A percentile compares a stretch with the other conserved stretches of the same genome.
These are phyloP conservation scores for Typha latifolia DNA, from an alignment of 176 grass and related monocot genomes.

Conservation along the genomic window DNA sequence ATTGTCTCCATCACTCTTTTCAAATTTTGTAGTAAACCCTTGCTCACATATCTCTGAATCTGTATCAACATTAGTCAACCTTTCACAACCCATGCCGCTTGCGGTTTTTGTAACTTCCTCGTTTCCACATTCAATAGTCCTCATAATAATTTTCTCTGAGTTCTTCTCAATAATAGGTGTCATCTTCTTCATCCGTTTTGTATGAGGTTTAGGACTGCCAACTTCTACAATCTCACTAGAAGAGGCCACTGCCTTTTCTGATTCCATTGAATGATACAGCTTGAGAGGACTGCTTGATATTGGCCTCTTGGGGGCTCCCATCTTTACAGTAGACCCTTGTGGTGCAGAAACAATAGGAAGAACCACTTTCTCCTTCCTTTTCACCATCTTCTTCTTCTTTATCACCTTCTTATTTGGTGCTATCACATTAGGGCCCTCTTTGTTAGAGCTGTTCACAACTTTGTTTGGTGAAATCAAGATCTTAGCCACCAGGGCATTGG, in stretches of 20 bases:
- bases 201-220: slow-evolving; percentile 17
- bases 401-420: slow-evolving; percentile 33
- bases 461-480: background rate
- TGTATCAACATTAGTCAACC: slow-evolving; percentile 30
- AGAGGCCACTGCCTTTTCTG: slow-evolving; percentile 9
- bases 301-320: slow-evolving; percentile 25
- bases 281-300: slow-evolving; percentile 21
- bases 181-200: slow-evolving; percentile 45
- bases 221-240: slow-evolving; percentile 15
- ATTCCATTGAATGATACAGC: slow-evolving; percentile 13
- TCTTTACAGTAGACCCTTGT: slow-evolving; percentile 30
- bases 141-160: slow-evolving; percentile 34
- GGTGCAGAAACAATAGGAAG: slow-evolving; percentile 38
- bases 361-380: slow-evolving; percentile 40
- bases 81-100: slow-evolving; percentile 24
- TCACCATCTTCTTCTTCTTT: slow-evolving; percentile 42
- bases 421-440: slow-evolving; percentile 25
- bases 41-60: slow-evolving; percentile 40
- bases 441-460: slow-evolving; percentile 29
- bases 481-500: slow-evolving; percentile 8
- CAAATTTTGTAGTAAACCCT: slow-evolving; percentile 39
- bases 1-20: slow-evolving; percentile 35
- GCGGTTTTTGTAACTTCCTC: slow-evolving; percentile 33
- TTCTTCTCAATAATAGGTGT: slow-evolving; percentile 35
- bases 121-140: background rate